Base-by-base conservation (phyloP, 805 yeast species). In the Candida adriatica region DNA sequence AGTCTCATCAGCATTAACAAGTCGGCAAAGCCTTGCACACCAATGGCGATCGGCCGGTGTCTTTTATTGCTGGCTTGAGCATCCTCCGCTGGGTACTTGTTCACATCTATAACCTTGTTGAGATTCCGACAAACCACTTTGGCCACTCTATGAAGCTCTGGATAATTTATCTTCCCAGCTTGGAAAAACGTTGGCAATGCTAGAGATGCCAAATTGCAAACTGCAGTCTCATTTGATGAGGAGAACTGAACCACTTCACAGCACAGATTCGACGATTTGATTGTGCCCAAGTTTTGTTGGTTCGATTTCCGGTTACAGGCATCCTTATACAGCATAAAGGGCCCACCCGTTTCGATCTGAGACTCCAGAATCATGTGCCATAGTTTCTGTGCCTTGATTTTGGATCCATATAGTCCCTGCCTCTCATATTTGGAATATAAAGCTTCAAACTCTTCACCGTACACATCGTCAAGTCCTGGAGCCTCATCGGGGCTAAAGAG, bases 271-370 rank as follows among this genome's bases (percentile, higher is more conserved):
- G 96, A 86, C 6, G 95, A 84, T 59, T 88, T 88, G 58, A 90
- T 90, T 13, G 79, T 74, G 31, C 98, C 97, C 48, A 90, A 63
- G 57, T 90, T 90, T 66, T 85, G 75, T 58, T 90, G 98, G 59
- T 90, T 90, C 27, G 87, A 74, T 61, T 90, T 87, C 29, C 56
- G 46, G 61, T 90, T 90, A 62, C 95, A 83, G 8, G 95, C 73
- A 62, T 90, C 98, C 55, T 90, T 90, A 68, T 84, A 90, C 11
- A 90, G 67, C 79, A 90, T 78, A 65, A 84, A 90, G 16, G 98
- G 98, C 46, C 83, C 84, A 31, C 98, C 97, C 4, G 97, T 88
- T 62, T 90, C 96, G 23, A 92, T 83, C 62, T 90, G 98, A 20
- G 96, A 77, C 53, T 85, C 92, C 34, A 90, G 58, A 34, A 90